phyloP scores from a whole-genome alignment of 345 rosid genomes.

The Linum usitatissimum region DNA sequence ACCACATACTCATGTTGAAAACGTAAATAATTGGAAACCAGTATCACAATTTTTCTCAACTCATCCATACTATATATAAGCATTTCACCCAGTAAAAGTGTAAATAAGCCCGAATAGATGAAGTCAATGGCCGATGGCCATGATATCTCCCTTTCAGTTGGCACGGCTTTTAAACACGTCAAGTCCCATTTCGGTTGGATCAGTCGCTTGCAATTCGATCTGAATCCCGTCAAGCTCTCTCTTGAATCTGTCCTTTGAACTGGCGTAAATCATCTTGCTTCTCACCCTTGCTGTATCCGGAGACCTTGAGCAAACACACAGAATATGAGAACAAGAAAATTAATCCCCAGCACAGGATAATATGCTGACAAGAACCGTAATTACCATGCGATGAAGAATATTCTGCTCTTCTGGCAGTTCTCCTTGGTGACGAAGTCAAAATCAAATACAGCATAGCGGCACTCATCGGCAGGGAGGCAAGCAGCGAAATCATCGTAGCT shows the following conservation, averaged over 20 bases:
- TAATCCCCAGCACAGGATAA: not conserved
- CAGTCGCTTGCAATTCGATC: slow-evolving; percentile 21
- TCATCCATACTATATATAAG: not conserved
- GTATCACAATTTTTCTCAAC: not conserved
- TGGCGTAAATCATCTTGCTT: slow-evolving; percentile 23
- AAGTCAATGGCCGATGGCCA: not conserved
- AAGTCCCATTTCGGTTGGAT: slow-evolving; percentile 23
- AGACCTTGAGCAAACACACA: slow-evolving; percentile 8
- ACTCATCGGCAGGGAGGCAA: slow-evolving; percentile 13
- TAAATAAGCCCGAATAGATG: not conserved
- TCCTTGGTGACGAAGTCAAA: slow-evolving; percentile 18
- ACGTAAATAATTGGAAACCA: not conserved
- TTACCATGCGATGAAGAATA: slow-evolving; percentile 21
- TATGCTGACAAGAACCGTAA: not conserved
- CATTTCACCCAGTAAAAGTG: not conserved
- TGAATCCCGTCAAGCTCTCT: slow-evolving; percentile 21
- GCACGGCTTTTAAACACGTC: slow-evolving; percentile 20
- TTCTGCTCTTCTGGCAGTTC: slow-evolving; percentile 21
- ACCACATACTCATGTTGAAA: not conserved
- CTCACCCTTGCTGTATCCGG: slow-evolving; percentile 20
- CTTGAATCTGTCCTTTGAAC: slow-evolving; percentile 16
- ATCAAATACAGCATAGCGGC: slow-evolving; percentile 16
- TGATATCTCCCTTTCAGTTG: slow-evolving; percentile 6
- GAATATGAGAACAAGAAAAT: not conserved
- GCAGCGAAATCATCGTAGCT: slow-evolving; percentile 13